Evolutionary conservation across 352 stramenopile genomes (phyloP).

Genomic region (Phytopythium oedochilum): DNA sequence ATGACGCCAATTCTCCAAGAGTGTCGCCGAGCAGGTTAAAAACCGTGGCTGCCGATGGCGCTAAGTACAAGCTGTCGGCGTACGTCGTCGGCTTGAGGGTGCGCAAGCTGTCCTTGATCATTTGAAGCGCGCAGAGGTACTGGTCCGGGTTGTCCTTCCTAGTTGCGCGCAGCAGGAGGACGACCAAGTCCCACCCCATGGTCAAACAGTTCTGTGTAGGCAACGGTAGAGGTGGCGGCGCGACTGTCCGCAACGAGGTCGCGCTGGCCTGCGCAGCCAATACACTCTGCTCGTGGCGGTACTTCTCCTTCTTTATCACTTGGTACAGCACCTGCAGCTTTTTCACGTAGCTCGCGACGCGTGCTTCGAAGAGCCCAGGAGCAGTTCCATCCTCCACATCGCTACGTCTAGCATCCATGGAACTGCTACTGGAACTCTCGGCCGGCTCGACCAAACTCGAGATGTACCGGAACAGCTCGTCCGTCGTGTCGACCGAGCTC

Average conservation of each 20-base stretch:
- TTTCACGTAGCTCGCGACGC: slow-evolving; percentile 66
- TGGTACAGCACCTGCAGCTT: slow-evolving; percentile 71
- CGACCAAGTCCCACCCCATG: slow-evolving; percentile 80
- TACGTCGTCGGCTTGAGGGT: slow-evolving; percentile 78
- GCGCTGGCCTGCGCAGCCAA: slow-evolving; percentile 44
- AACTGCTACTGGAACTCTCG: not conserved
- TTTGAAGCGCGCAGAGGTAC: slow-evolving; percentile 65
- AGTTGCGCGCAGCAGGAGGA: slow-evolving; percentile 69
- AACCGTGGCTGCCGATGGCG: slow-evolving; percentile 58
- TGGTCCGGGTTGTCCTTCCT: slow-evolving; percentile 53
- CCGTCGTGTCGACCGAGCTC: slow-evolving; percentile 68
- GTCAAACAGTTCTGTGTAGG: slow-evolving; percentile 81
- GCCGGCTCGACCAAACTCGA: slow-evolving; percentile 39
- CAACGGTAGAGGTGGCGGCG: slow-evolving; percentile 63
- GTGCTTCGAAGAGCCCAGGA: slow-evolving; percentile 59
- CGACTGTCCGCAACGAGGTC: slow-evolving; percentile 63
- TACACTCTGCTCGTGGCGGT: slow-evolving; percentile 67
- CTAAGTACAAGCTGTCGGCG: slow-evolving; percentile 80
- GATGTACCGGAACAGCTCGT: slow-evolving; percentile 82
- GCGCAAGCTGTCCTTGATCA: slow-evolving; percentile 67
- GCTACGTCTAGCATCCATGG: not conserved
- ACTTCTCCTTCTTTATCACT: slow-evolving; percentile 78
- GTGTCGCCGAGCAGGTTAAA: slow-evolving; percentile 78
- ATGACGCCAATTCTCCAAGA: slow-evolving; percentile 38
- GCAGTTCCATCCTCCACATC: slow-evolving; percentile 7